Conservation (phyloP, 129 eudicot species). For the Pseudognaphalium luteoalbum region DNA sequence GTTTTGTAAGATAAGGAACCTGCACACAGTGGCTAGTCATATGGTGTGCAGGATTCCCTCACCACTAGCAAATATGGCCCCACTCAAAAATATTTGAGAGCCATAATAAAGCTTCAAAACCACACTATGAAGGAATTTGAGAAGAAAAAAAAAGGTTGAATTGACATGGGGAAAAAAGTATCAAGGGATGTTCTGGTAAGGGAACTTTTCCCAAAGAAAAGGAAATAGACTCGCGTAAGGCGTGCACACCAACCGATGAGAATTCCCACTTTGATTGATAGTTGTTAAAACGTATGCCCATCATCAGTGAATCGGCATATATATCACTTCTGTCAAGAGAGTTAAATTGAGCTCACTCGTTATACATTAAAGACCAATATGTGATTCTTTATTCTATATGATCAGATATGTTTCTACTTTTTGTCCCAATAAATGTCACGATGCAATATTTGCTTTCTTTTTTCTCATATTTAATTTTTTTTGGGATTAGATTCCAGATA, state of each 20-base stretch:
- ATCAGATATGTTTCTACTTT: conserved; percentile 21
- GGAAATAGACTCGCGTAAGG: conserved; percentile 42
- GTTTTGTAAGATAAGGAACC: conserved; percentile 27
- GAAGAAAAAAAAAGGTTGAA: conserved; percentile 21
- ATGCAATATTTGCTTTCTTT: conserved; percentile 14
- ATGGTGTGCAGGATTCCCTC: conserved; percentile 29
- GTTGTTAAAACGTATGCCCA: conserved; percentile 7
- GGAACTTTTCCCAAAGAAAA: conserved; percentile 52
- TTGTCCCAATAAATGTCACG: conserved; percentile 11
- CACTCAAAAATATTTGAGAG: conserved; percentile 22
- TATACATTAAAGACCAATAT: not conserved
- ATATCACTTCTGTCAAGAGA: conserved; percentile 12
- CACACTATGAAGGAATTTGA: conserved; percentile 34
- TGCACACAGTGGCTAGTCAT: conserved; percentile 29
- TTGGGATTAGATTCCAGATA: conserved; percentile 22
- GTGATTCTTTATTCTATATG: not conserved
- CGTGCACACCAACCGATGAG: conserved; percentile 25
- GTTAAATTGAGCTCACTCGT: not conserved
- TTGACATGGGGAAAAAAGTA: conserved; percentile 27
- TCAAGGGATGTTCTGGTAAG: not conserved
- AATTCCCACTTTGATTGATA: conserved; percentile 6
- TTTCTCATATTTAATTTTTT: conserved; percentile 10
- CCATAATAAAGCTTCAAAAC: conserved; percentile 33
- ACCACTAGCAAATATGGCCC: conserved; percentile 21
- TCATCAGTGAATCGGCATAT: conserved; percentile 1